phyloP scores from a whole-genome alignment of 352 stramenopile genomes.

The Globisporangium emineosum region DNA sequence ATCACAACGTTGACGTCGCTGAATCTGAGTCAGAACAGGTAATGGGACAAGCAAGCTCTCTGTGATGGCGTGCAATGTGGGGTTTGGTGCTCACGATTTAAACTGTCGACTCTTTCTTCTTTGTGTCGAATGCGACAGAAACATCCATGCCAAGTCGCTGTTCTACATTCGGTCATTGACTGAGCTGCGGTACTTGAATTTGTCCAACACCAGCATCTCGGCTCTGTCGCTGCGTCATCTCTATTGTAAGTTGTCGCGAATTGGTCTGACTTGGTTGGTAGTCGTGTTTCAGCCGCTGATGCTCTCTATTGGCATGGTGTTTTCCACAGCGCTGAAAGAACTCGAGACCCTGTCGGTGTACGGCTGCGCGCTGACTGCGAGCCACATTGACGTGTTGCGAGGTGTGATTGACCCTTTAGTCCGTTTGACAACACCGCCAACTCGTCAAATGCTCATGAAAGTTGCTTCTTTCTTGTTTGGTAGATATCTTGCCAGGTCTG shows the following conservation, averaged over 20 bases:
- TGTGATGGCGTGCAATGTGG: background rate
- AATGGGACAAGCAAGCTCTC: background rate
- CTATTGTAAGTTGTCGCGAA: slow-evolving; percentile 37
- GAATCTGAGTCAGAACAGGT: slow-evolving; percentile 84
- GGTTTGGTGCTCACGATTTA: background rate
- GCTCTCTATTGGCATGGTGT: background rate
- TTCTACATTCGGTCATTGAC: slow-evolving; percentile 57
- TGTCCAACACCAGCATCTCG: slow-evolving; percentile 73
- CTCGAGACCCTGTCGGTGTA: slow-evolving; percentile 57
- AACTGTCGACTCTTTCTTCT: background rate
- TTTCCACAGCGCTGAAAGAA: slow-evolving; percentile 44
- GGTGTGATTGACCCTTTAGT: slow-evolving; percentile 21
- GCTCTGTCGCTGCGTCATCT: slow-evolving; percentile 66
- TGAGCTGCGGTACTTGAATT: slow-evolving; percentile 60
- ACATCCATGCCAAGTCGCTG: slow-evolving; percentile 68
- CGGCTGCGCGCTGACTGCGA: slow-evolving; percentile 40
- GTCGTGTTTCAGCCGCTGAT: background rate
- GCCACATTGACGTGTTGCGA: slow-evolving; percentile 53
- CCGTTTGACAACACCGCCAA: no score
- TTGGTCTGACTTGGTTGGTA: background rate
- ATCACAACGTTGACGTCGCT: slow-evolving; percentile 68
- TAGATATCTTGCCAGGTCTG: slow-evolving; percentile 52
- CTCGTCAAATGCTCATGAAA: no score
- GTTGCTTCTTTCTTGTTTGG: background rate
- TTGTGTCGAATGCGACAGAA: slow-evolving; percentile 30